Base-by-base conservation (phyloP, 768 basidiomycete genomes). In the Mycena filopes region DNA sequence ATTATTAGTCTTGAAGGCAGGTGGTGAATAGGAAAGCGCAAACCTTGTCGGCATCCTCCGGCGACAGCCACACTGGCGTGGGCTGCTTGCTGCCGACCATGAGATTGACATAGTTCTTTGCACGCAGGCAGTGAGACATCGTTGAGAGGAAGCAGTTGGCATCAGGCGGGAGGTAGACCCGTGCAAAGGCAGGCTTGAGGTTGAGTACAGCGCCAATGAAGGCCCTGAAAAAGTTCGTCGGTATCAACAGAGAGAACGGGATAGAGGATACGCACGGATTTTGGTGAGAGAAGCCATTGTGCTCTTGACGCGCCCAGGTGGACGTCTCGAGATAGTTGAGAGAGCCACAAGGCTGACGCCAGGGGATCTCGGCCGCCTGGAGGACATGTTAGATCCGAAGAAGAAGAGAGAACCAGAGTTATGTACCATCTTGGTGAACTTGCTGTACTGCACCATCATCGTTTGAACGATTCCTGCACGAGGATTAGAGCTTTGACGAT, bases 241-340 rank as follows among this genome's bases (percentile, higher is more conserved):
- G 31, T n/a, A 41, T 23, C 31, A 15, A n/a, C 8, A 49, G 21
- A 21, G 13, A 9, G 20, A 26, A 21, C 36, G 10, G 36, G 36
- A 15, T 36, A 41, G n/a, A 15, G 1, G 13, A 20, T 3, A 63
- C 71, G 11, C 25, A 78, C 3, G 93, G 92, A 69, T 93, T 91
- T 74, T 96, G 93, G 71, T 95, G 94, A 18, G 92, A 93, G 79
- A 93, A 96, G 15, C 94, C 94, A 69, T 96, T 95, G 76, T 96
- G 92, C 66, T 93, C 92, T 74, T 93, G 94, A 26, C 93, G 83
- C 45, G 93, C 83, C 85, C 94, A 92, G 0, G 95, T 96, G 8
- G 90, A 91, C 2, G 94, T 96, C 78, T 95, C 93, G 70, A 97
- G 82, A 72, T 94, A 96, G 75, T 93, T 95, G 68, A 95, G 82